These are phyloP conservation scores for Polyplosphaeria fusca DNA, from an alignment of 495 filamentous ascomycete species.

Conservation along the genomic window DNA sequence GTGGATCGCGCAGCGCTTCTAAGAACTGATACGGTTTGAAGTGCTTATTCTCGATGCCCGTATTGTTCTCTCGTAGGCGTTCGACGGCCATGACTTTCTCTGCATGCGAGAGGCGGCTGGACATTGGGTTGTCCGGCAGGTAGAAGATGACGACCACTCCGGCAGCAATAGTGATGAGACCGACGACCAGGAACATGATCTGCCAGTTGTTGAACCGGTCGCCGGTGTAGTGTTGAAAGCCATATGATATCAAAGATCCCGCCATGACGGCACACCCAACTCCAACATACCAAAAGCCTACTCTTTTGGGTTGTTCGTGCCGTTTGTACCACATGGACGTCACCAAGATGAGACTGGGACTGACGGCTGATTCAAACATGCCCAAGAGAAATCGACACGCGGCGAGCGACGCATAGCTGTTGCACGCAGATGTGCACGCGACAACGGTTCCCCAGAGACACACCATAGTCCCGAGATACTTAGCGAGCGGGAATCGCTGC, in stretches of 20 bases:
- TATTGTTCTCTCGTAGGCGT: conserved; percentile 24
- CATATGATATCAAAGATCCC: conserved; percentile 41
- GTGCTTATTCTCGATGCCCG: conserved; percentile 31
- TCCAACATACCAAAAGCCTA: conserved; percentile 57
- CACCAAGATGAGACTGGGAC: conserved; percentile 37
- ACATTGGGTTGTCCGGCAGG: conserved; percentile 51
- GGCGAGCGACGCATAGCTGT: conserved; percentile 54
- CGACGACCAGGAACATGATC: conserved; percentile 40
- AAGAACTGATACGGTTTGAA: conserved; percentile 47
- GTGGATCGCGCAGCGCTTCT: conserved; percentile 58
- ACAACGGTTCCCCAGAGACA: conserved; percentile 59
- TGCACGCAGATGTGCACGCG: conserved; percentile 54
- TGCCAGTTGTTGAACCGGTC: conserved; percentile 30
- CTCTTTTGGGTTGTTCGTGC: conserved; percentile 56
- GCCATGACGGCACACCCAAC: conserved; percentile 24
- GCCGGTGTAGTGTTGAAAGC: neutral
- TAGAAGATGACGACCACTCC: conserved; percentile 21
- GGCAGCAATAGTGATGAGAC: conserved; percentile 52
- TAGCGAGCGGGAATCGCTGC: conserved; percentile 54
- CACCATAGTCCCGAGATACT: conserved; percentile 57
- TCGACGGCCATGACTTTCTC: conserved; percentile 26
- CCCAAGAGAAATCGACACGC: conserved; percentile 54
- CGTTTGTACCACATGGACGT: conserved; percentile 53
- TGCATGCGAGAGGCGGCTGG: conserved; percentile 36
- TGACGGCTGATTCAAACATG: conserved; percentile 53